Evolutionary conservation across 2,329 filamentous ascomycete genomes (phyloP), one percentile per base, ranked within the genome.

Genomic region (Akanthomyces lecanii): DNA sequence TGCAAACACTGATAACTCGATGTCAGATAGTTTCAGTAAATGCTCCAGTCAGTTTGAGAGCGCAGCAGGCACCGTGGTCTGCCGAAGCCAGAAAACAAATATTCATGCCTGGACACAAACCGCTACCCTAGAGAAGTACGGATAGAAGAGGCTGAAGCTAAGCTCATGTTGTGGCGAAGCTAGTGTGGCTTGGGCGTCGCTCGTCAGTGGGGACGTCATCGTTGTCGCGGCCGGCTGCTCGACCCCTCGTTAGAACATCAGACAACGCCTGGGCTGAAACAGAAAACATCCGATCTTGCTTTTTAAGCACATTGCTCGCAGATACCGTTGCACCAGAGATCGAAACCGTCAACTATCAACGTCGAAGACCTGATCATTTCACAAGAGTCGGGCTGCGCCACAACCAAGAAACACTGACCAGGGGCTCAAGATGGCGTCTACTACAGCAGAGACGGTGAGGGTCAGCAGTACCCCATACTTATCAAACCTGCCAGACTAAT

Each of bases 161-260:
- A 28, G 51, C 33, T 63, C 30, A 58, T 64, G 12, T 38, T 68
- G 70, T 72, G 70, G 70, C 70, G 66, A 66, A 63, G 56, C 42
- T 56, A 18, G 45, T 69, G 70, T 70, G 70, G 69, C 69, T 70
- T 63, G 33, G 61, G 25, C 36, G 25, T 64, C 60, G 61, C 60
- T 60, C 63, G 45, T 64, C 58, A 68, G 73, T 75, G 74, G 74
- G 70, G 73, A 75, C 74, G 75, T 77, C 75, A 76, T 76, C 70
- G 70, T 67, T 65, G 66, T 72, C 70, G 71, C 72, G 70, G 70
- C 68, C 66, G 65, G 21, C 61, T 64, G 65, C 65, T 65, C 65
- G 71, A 70, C 69, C 68, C 72, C 71, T 69, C 70, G 69, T 72
- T 38, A 58, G 30, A 44, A 63, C 64, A 66, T 59, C 66, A 70